Percentiles rank a stretch among this genome's conserved stretches.
Conservation (phyloP, 768 basidiomycete genomes). For the Polyporus arcularius region DNA sequence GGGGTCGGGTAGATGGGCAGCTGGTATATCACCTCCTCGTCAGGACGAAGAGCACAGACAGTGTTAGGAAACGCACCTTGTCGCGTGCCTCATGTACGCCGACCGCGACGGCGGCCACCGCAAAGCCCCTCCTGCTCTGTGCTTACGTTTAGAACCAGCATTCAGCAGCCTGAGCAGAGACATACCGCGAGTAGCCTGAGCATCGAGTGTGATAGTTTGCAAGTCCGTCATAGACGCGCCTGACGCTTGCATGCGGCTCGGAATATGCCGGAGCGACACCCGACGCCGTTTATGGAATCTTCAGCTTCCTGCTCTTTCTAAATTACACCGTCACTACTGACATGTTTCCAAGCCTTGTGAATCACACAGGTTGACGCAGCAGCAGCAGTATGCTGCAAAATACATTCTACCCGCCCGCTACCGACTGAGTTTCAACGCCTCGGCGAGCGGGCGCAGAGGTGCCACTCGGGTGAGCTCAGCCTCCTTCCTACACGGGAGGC, state of each 20-base stretch:
- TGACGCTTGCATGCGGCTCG: neutral
- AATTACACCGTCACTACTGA: too few species aligned
- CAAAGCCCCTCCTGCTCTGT: slow-evolving; percentile 21
- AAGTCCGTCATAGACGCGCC: neutral
- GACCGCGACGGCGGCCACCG: slow-evolving; percentile 17
- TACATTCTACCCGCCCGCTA: too few species aligned
- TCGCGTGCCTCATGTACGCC: slow-evolving; percentile 21
- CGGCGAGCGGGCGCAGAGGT: too few species aligned
- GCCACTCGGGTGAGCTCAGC: too few species aligned
- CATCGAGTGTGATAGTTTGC: slow-evolving; percentile 3
- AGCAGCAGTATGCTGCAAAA: too few species aligned
- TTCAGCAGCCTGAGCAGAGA: neutral
- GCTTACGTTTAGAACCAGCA: neutral
- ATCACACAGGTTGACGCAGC: too few species aligned
- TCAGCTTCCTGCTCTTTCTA: too few species aligned
- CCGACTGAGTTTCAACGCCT: too few species aligned
- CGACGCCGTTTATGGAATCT: neutral
- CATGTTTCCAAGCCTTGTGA: too few species aligned
- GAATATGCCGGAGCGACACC: neutral
- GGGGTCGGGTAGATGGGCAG: slow-evolving; percentile 79
- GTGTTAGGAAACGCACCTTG: slow-evolving; percentile 18
- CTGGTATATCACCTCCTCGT: slow-evolving; percentile 43
- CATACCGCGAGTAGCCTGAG: slow-evolving; percentile 10
- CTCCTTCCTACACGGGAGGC: too few species aligned
- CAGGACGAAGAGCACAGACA: neutral